phyloP scores from a whole-genome alignment of 441 rosid genomes.

The Arabidopsis lyrata region DNA sequence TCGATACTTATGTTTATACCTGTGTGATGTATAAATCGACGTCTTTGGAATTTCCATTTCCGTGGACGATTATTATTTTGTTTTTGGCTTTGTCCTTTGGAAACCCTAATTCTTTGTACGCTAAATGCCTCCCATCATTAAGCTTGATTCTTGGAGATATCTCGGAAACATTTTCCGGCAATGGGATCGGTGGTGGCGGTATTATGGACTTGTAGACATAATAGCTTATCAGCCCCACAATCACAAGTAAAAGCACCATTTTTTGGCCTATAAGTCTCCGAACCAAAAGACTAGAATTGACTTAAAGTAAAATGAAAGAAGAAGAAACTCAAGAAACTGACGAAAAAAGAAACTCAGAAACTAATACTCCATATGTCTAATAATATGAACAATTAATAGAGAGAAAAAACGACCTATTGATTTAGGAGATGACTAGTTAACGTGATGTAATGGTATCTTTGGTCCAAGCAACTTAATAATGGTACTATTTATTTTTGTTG shows the following conservation, averaged over 20 bases:
- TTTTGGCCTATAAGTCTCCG: slow-evolving; percentile 1
- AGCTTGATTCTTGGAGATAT: slow-evolving; percentile 75
- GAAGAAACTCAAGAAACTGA: background rate
- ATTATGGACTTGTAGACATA: slow-evolving; percentile 58
- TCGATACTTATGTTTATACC: slow-evolving; percentile 43
- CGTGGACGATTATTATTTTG: slow-evolving; percentile 69
- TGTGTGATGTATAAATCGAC: slow-evolving; percentile 56
- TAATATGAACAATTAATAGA: background rate
- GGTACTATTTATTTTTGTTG: background rate
- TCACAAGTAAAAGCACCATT: slow-evolving; percentile 43
- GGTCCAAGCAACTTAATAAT: slow-evolving; percentile 14
- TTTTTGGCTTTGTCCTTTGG: slow-evolving; percentile 69
- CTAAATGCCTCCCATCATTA: slow-evolving; percentile 78
- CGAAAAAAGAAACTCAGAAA: background rate
- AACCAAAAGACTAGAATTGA: background rate
- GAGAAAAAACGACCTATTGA: slow-evolving; percentile 2
- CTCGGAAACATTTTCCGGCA: slow-evolving; percentile 59
- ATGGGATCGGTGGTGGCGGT: slow-evolving; percentile 64
- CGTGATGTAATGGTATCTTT: slow-evolving; percentile 7
- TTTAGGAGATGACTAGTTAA: slow-evolving; percentile 15
- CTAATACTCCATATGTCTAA: too few relatives aligned
- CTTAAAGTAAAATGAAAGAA: slow-evolving; percentile 3
- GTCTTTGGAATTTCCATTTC: slow-evolving; percentile 69
- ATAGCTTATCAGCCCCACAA: slow-evolving; percentile 53
- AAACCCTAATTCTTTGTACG: slow-evolving; percentile 74